Percentiles rank a stretch among this genome's conserved stretches.
phyloP scores from a whole-genome alignment of 768 basidiomycete genomes.

The Boletus coccyginus region DNA sequence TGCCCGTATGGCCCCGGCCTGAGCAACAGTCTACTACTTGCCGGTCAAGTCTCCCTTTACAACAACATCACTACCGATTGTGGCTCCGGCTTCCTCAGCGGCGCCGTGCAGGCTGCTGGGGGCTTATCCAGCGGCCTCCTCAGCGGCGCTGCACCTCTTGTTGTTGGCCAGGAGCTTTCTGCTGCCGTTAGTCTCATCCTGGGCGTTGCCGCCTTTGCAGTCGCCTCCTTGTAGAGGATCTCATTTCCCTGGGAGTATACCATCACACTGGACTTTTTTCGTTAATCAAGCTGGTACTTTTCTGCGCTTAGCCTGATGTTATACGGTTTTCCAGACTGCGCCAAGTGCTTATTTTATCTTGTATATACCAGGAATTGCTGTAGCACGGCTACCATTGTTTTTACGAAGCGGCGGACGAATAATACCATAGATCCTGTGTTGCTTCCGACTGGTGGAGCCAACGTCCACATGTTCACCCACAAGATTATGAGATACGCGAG shows the following conservation, averaged over 20 bases:
- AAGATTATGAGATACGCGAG: slow-evolving; percentile 3
- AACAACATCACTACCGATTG: slow-evolving; percentile 58
- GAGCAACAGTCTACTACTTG: slow-evolving; percentile 57
- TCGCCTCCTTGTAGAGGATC: slow-evolving; percentile 25
- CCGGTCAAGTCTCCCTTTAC: slow-evolving; percentile 67
- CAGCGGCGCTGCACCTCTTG: slow-evolving; percentile 28
- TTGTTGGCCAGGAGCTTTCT: slow-evolving; percentile 24
- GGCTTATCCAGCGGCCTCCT: slow-evolving; percentile 41
- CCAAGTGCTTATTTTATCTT: slow-evolving; percentile 12
- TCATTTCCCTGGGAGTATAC: slow-evolving; percentile 15
- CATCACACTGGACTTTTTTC: slow-evolving; percentile 16
- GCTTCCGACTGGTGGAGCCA: neutral
- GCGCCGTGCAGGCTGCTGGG: slow-evolving; percentile 68
- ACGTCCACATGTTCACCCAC: neutral
- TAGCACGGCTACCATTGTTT: slow-evolving; percentile 3
- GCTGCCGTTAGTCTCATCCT: slow-evolving; percentile 31
- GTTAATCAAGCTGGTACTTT: slow-evolving; percentile 23
- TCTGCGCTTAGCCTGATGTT: slow-evolving; percentile 10
- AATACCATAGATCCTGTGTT: neutral
- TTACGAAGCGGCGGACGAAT: neutral
- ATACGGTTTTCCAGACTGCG: slow-evolving; percentile 5
- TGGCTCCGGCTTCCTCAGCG: slow-evolving; percentile 65
- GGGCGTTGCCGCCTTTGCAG: slow-evolving; percentile 33
- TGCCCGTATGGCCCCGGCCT: slow-evolving; percentile 79
- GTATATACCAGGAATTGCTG: slow-evolving; percentile 20